Conservation (phyloP, 495 filamentous ascomycete genomes). For the Cercophora scortea region DNA sequence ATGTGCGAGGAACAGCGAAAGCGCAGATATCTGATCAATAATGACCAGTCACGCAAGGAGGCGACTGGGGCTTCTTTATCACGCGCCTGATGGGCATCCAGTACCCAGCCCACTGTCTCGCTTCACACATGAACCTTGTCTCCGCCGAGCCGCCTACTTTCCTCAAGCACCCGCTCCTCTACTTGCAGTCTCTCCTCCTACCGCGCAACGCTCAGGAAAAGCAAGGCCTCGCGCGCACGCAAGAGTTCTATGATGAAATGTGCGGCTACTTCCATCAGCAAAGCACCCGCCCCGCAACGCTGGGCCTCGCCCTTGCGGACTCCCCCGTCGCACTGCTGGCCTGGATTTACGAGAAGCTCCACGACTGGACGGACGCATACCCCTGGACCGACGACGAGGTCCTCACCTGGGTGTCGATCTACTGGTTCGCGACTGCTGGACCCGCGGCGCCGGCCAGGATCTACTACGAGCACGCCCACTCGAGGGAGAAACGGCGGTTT, state of each 20-base stretch:
- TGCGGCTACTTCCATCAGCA: conserved; percentile 50
- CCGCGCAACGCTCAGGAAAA: conserved; percentile 26
- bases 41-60: conserved; percentile 54
- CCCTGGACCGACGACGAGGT: conserved; percentile 63
- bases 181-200: conserved; percentile 37
- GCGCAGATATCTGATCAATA: conserved; percentile 10
- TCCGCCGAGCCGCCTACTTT: conserved; percentile 45
- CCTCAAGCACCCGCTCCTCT: conserved; percentile 42
- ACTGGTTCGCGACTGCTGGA: conserved; percentile 50
- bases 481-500: conserved; percentile 1
- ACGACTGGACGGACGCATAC: conserved; percentile 59
- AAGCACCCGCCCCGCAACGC: conserved; percentile 55
- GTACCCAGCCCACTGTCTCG: conserved; percentile 50
- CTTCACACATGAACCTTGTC: conserved; percentile 52
- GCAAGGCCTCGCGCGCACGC: conserved; percentile 35
- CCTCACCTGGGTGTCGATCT: conserved; percentile 58
- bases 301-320: conserved; percentile 49
- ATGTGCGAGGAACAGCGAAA: conserved; percentile 40
- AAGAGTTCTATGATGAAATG: conserved; percentile 45
- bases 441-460: conserved; percentile 49
- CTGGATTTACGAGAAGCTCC: conserved; percentile 66
- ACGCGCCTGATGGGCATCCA: conserved; percentile 48
- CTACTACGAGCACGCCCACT: conserved; percentile 40
- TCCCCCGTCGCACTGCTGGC: conserved; percentile 54
- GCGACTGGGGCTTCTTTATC: conserved; percentile 62